Percentiles rank a stretch among this genome's conserved stretches.
Evolutionary conservation across 352 stramenopile species (phyloP).

Genomic region (Thraustotheca clavata): DNA sequence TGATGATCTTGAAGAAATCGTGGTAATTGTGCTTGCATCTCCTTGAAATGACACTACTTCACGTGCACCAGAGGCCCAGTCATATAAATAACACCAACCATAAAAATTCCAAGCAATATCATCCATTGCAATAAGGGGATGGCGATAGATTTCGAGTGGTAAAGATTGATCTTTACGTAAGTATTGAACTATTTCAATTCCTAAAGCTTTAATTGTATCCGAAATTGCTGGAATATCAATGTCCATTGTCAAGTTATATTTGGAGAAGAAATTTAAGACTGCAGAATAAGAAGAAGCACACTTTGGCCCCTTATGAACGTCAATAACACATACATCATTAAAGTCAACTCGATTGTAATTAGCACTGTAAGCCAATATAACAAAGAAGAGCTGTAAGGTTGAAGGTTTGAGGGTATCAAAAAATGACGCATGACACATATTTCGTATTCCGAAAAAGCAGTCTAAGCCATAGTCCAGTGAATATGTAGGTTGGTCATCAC

Average conservation of each 20-base stretch:
- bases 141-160: not conserved
- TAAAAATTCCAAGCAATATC: constrained; percentile 5
- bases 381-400: constrained; percentile 5
- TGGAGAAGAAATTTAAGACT: not conserved
- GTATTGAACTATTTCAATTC: constrained; percentile 15
- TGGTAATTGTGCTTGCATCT: not conserved
- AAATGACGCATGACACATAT: not conserved
- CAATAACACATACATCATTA: not conserved
- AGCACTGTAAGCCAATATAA: not conserved
- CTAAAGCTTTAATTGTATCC: not conserved
- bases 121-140: not conserved
- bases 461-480: not conserved
- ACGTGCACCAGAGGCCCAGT: not conserved
- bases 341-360: not conserved
- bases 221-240: not conserved
- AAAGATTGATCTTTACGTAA: not conserved
- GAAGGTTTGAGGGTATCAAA: not conserved
- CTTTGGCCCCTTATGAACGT: not conserved
- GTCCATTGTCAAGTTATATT: not conserved
- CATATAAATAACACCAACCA: constrained; percentile 1
- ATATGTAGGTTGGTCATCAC: constrained; percentile 5
- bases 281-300: constrained; percentile 4
- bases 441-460: not conserved
- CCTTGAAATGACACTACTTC: not conserved
- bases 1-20: not conserved